Conservation (phyloP, 306 rosid genomes). For the Prunus padus region DNA sequence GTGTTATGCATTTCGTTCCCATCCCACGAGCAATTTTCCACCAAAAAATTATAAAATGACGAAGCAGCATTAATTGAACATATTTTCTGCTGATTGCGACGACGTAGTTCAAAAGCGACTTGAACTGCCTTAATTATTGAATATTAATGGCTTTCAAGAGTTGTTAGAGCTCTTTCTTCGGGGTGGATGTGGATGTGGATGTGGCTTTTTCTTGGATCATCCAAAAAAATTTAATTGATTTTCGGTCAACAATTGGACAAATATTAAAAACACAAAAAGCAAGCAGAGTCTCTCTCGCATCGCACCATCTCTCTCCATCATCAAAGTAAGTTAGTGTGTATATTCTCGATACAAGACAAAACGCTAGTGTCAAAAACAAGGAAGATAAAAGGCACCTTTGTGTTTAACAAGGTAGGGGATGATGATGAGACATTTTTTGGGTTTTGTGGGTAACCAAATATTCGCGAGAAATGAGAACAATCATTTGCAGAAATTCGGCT, state of each 20-base stretch:
- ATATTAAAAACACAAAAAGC: neutral
- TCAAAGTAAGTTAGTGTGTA: neutral
- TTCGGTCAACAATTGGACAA: neutral
- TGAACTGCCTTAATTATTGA: neutral
- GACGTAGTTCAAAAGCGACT: neutral
- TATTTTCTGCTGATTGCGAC: neutral
- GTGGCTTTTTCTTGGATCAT: conserved; percentile 7
- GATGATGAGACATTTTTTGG: neutral
- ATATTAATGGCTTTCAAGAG: neutral
- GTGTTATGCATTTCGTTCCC: neutral
- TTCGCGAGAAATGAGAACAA: no score
- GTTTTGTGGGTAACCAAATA: neutral
- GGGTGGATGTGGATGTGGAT: neutral
- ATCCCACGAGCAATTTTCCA: neutral
- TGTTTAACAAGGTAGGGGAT: neutral
- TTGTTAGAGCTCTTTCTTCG: neutral
- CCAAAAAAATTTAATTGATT: neutral
- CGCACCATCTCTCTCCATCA: neutral
- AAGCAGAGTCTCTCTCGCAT: neutral
- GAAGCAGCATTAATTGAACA: neutral
- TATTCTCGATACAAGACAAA: neutral
- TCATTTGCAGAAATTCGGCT: no score
- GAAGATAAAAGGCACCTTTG: neutral
- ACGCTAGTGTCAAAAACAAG: neutral
- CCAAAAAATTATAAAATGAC: neutral